Percentiles rank a stretch among this genome's conserved stretches.
Evolutionary conservation across 805 yeast genomes (phyloP).

Genomic region (Allodekkera sacchari): DNA sequence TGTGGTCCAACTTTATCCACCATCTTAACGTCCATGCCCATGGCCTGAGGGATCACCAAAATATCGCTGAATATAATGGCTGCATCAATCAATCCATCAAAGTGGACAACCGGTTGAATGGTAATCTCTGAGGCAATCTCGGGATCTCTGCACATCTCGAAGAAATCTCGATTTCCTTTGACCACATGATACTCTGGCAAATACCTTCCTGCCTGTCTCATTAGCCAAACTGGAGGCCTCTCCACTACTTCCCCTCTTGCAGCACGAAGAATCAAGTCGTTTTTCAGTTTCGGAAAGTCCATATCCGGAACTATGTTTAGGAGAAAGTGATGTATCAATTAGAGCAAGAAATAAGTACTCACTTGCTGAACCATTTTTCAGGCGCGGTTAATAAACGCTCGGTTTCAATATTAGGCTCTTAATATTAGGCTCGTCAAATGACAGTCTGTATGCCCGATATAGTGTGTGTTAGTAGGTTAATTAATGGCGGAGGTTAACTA

Average conservation of each 20-base stretch:
- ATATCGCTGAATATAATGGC: conserved; percentile 96
- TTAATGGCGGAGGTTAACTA: too few relatives aligned
- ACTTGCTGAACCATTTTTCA: background rate
- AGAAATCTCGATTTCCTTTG: conserved; percentile 80
- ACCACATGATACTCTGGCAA: conserved; percentile 87
- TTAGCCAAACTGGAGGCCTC: conserved; percentile 96
- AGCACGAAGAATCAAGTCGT: conserved; percentile 86
- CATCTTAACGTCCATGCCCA: conserved; percentile 95
- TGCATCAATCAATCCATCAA: conserved; percentile 84
- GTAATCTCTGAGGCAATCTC: conserved; percentile 92
- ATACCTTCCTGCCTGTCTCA: conserved; percentile 98
- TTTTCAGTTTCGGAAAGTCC: conserved; percentile 69
- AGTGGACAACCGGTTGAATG: conserved; percentile 90
- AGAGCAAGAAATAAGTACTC: too few relatives aligned
- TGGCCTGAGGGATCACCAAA: conserved; percentile 93
- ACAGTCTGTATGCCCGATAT: too few relatives aligned
- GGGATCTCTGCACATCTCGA: conserved; percentile 91
- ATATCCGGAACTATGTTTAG: too few relatives aligned
- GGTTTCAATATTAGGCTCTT: too few relatives aligned
- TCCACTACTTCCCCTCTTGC: conserved; percentile 87
- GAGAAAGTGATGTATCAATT: too few relatives aligned
- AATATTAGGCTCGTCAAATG: too few relatives aligned
- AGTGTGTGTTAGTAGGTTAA: too few relatives aligned
- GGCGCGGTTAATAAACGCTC: too few relatives aligned
- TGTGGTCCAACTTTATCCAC: conserved; percentile 91